Base-by-base conservation (phyloP, 371 early-diverging fungal species). In the Capillidium heterosporum region DNA sequence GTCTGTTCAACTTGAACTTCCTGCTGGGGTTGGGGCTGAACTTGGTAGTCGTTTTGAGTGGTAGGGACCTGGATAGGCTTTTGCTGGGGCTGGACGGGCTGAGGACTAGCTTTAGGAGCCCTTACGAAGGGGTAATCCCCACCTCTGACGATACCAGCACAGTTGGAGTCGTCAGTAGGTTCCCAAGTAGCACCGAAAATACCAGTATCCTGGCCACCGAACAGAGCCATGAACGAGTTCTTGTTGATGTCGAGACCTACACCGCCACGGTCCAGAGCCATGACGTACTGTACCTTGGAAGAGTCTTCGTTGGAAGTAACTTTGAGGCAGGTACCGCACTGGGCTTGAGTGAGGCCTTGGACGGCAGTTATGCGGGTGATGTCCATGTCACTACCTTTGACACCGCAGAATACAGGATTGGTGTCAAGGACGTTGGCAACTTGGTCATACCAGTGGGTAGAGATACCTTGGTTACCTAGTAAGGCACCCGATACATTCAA, bases 261-360 rank as follows among this genome's bases (percentile, higher is more conserved):
- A 10, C 75, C 77, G 31, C 77, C 77, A 1, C 66, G 61, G 54
- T 76, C 77, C 15, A 76, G 73, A 2, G 71, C 77, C 55, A 76
- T 59, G 4, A 75, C 77, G 29, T 75, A 71, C 29, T 68, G 62
- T 26, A 44, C 66, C 39, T 67, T 65, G n/a, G 62, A 61, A 4
- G 60, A 39, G 13, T 35, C 35, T 35, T 35, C 35, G 11, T 71
- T 62, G 26, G 59, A 61, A 17, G 62, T 54, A 46, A 76, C 71
- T 41, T 70, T 72, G 29, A 76, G 57, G 57, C 77, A 76, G 24
- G 67, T 58, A 26, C 72, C 71, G 51, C 77, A 76, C 21, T 69
- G 68, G 7, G 55, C 48, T 19, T 59, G 66, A 50, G 70, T 60
- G 61, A 76, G 64, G 0, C 59, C 57, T 62, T 72, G 63, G 2